Base-by-base conservation (phyloP, 2,329 filamentous ascomycete genomes). In the Colletotrichum spaethianum region DNA sequence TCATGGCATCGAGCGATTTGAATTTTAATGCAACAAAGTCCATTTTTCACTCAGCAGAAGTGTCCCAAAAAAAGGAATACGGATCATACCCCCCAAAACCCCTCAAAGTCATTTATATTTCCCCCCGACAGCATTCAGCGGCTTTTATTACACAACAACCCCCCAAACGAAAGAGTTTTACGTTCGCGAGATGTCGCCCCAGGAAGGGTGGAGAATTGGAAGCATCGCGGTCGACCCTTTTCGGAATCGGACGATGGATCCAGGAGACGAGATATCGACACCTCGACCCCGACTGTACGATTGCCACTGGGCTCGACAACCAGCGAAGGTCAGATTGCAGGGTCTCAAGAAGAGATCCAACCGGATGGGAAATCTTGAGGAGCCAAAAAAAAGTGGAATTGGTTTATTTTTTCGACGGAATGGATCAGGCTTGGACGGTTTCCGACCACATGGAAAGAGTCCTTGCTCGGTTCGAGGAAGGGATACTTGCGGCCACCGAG, bases 1-100 rank as follows among this genome's bases (percentile, higher is more conserved):
- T 83, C 80, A 82, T 82, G 81, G 84, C 83, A 85, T 86, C 83
- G 84, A 86, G 84, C 83, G 83, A 83, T 78, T 77, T 75, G 76
- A 75, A 76, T 74, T 74, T 79, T 75, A 75, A 75, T 76, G 80
- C 73, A 74, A 75, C 77, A 78, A 78, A 75, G 77, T 76, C 76
- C 70, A 66, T 71, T 78, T 76, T 77, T 77, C 77, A 73, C 73
- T 76, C 77, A 79, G 76, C 79, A 82, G 80, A 78, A 82, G 79
- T 72, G 79, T 79, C 80, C 81, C 81, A 83, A 82, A 82, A 82
- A 83, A 82, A 82, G 74, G 79, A 75, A 79, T 75, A 76, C 77
- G 77, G 78, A 81, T 81, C 81, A 82, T 82, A 82, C 82, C 81
- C 80, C 67, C 70, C 73, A 61, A 33, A 73, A 75, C 75, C 74